Evolutionary conservation across 1,284 basidiomycete species (phyloP), one percentile per base, ranked within the genome.

Genomic region (Cryptococcus maquisensis): DNA sequence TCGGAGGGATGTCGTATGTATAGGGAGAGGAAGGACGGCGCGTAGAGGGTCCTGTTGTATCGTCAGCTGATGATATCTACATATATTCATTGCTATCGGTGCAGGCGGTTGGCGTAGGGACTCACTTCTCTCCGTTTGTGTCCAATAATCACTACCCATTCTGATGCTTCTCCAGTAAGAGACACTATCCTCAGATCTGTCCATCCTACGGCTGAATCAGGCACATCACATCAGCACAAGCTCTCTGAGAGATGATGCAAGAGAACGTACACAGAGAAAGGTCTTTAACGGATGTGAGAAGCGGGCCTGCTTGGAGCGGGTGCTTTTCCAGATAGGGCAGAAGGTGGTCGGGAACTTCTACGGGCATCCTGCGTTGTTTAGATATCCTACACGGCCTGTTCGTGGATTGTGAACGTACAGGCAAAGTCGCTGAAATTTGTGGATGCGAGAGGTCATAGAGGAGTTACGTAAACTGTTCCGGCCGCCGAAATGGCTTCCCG

Each of bases 151-250:
- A 67, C 66, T 3, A 61, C 59, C 75, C 74, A 75, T 37, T 60
- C 61, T 9, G 12, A 35, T 4, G 42, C 50, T 8, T 62, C 61
- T n/a, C 58, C 60, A 23, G 56, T 45, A 0, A 77, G 55, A 9
- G 51, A 38, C 7, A 66, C 45, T 0, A 68, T 51, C 15, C 71
- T 60, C 2, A 77, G 59, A 52, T 73, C 66, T n/a, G 58, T 53
- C 76, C 76, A 78, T 61, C 73, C 72, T 28, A 75, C 68, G 35
- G 75, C 76, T 76, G 45, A 28, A 46, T n/a, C n/a, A 7, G 28
- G 39, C 42, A 26, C 21, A 10, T 21, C 8, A 32, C 18, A 35
- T 35, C 15, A 37, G 28, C 47, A 28, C 12, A 13, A 32, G 12
- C 6, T 10, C 4, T 3, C 12, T 8, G 1, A 12, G 6, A 18